Evolutionary conservation across 1,284 basidiomycete genomes (phyloP), one percentile per base, ranked within the genome.

Genomic region (Chondrostereum purpureum): DNA sequence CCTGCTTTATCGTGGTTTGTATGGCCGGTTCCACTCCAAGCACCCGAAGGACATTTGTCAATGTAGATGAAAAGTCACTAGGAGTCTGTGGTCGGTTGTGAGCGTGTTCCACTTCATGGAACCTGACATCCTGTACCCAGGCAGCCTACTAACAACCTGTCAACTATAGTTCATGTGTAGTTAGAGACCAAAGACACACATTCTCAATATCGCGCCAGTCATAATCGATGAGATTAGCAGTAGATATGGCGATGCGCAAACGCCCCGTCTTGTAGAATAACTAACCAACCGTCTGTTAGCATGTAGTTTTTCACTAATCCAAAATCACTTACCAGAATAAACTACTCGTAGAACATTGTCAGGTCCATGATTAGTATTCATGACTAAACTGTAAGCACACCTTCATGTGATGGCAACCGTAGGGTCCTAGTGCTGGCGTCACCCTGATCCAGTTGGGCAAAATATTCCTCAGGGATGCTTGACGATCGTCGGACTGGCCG

Each of bases 131-230:
- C 68, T 89, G 87, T 2, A 89, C 60, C 82, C 86, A 90, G 18
- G 78, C 75, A n/a, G 77, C 75, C 86, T 88, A 50, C 24, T 20
- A 13, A 18, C n/a, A n/a, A n/a, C n/a, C n/a, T n/a, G n/a, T n/a
- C n/a, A n/a, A 19, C 6, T 11, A 13, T 40, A 24, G 17, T 19
- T 37, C 22, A 14, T 33, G 27, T 14, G 23, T 14, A 31, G 3
- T 33, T 5, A 11, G 13, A 16, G 33, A 10, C 13, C 5, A 38
- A 14, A 40, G 18, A 45, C 48, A 46, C 48, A 86, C 85, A 58
- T 90, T 90, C 61, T 90, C 87, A 50, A 90, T 87, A 49, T 88
- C 78, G 24, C 78, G 69, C 78, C 82, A 90, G 58, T 90, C 88
- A 55, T 78, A 77, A 20, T 75, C 68, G 33, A 87, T 65, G 13